These are phyloP conservation scores for Tricladium varicosporioides DNA, from an alignment of 2,329 filamentous ascomycete species.

Conservation along the genomic window DNA sequence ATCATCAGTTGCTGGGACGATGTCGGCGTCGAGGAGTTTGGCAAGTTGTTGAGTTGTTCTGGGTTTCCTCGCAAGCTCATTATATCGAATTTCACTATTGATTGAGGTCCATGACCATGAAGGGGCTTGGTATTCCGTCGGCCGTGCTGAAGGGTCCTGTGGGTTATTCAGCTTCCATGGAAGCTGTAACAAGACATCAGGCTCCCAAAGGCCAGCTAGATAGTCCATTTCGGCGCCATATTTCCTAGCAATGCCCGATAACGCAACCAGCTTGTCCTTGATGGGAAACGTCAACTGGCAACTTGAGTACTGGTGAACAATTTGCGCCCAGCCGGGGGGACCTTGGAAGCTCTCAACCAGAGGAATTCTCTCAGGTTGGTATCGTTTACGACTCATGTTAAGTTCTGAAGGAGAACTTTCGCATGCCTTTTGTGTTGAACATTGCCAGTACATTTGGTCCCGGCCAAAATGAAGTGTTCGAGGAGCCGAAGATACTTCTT, in stretches of 20 bases:
- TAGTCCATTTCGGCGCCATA: slow-evolving; percentile 10
- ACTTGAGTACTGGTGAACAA: slow-evolving; percentile 16
- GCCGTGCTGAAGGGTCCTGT: neutral
- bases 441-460: slow-evolving; percentile 14
- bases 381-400: slow-evolving; percentile 1
- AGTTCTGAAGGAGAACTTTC: slow-evolving; percentile 6
- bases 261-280: slow-evolving; percentile 14
- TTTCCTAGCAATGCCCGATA: slow-evolving; percentile 11
- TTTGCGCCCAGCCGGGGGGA: slow-evolving; percentile 10
- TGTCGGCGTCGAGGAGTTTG: neutral
- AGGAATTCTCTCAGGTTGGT: neutral
- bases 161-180: slow-evolving; percentile 2
- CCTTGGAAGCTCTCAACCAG: neutral
- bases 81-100: slow-evolving; percentile 3
- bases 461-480: slow-evolving; percentile 12
- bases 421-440: slow-evolving; percentile 6
- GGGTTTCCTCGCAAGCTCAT: neutral
- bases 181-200: slow-evolving; percentile 6
- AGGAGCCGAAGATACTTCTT: slow-evolving; percentile 13
- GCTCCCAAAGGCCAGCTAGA: slow-evolving; percentile 17
- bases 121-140: slow-evolving; percentile 1
- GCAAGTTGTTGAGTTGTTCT: neutral
- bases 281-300: slow-evolving; percentile 13
- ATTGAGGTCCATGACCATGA: slow-evolving; percentile 15
- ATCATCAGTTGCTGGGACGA: neutral